These are phyloP conservation scores for Pueraria montana DNA, from an alignment of 306 rosid genomes.

Conservation along the genomic window DNA sequence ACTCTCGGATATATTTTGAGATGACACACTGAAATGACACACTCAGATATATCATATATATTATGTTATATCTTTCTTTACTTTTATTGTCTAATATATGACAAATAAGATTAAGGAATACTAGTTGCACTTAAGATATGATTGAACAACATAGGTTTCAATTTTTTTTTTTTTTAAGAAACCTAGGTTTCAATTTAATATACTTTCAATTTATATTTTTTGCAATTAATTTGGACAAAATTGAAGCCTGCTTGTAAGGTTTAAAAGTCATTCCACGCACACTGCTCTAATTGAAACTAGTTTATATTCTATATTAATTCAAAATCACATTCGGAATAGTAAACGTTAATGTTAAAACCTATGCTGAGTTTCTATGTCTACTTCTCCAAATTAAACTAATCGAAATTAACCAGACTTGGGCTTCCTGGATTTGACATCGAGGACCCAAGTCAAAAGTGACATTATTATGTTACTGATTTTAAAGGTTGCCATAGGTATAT, in stretches of 20 bases:
- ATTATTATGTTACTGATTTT: constrained; percentile 2
- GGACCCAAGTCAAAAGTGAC: constrained; percentile 22
- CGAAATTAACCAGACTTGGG: constrained; percentile 17
- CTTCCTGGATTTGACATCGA: constrained; percentile 12
- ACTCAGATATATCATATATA: constrained; percentile 35
- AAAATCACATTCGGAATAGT: neutral
- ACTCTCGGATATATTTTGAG: constrained; percentile 48
- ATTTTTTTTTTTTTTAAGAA: no score
- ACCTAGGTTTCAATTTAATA: constrained; percentile 17
- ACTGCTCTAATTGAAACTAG: constrained; percentile 12
- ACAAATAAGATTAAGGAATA: constrained; percentile 27
- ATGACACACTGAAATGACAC: constrained; percentile 65
- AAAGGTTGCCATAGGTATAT: neutral
- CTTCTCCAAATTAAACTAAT: constrained; percentile 1
- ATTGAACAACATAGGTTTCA: constrained; percentile 3
- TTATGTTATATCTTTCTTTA: constrained; percentile 29
- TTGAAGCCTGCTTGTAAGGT: constrained; percentile 9
- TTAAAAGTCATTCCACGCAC: neutral
- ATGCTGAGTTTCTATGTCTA: constrained; percentile 17
- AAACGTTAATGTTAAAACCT: constrained; percentile 17
- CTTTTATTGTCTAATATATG: constrained; percentile 10
- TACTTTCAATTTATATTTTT: constrained; percentile 26
- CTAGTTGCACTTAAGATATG: constrained; percentile 24
- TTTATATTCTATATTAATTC: constrained; percentile 1
- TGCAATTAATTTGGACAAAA: neutral